Evolutionary conservation across 306 rosid species (phyloP).

Genomic region (Prunus salicina): DNA sequence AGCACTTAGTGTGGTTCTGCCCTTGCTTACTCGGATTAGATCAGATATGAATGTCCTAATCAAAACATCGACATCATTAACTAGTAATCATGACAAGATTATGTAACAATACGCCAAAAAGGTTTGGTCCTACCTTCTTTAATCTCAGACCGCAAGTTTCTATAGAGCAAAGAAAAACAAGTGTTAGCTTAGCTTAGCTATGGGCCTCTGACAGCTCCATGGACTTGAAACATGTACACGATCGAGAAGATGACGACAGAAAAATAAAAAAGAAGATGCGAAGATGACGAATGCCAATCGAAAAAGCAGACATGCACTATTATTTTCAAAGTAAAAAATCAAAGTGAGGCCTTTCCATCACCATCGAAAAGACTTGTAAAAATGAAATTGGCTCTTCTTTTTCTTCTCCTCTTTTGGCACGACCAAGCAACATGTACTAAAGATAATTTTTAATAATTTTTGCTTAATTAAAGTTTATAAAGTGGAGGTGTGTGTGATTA

Average conservation of each 20-base stretch:
- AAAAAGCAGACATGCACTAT: background rate
- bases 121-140: slow-evolving; percentile 20
- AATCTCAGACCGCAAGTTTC: slow-evolving; percentile 12
- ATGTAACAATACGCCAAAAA: background rate
- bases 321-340: background rate
- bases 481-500: background rate
- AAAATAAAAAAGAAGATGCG: background rate
- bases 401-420: background rate
- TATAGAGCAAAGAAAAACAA: background rate
- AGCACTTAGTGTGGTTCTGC: too few relatives aligned
- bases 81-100: background rate
- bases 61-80: background rate
- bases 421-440: background rate
- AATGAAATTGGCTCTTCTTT: background rate
- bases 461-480: background rate
- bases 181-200: background rate
- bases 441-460: too few relatives aligned
- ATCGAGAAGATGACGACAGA: background rate
- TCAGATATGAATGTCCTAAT: background rate
- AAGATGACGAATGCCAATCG: background rate
- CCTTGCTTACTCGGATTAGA: background rate
- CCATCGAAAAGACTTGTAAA: background rate
- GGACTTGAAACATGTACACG: background rate
- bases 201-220: too few relatives aligned
- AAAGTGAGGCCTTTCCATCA: background rate